These are phyloP conservation scores for Ogataea ramenticola DNA, from an alignment of 805 yeast genomes.

Conservation along the genomic window DNA sequence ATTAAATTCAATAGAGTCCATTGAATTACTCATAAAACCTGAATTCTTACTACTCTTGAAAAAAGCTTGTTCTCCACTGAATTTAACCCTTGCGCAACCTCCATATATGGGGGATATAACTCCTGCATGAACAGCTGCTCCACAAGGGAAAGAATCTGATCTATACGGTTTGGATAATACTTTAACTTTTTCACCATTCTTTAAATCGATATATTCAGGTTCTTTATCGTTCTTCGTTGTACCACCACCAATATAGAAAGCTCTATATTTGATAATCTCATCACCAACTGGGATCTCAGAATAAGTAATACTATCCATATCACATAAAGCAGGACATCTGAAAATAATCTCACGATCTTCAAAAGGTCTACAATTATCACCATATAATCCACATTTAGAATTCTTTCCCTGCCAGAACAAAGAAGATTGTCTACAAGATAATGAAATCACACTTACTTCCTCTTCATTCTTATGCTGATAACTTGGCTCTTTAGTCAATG, in stretches of 20 bases:
- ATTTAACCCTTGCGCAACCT: conserved; percentile 64
- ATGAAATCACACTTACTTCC: conserved; percentile 27
- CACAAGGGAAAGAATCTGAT: conserved; percentile 85
- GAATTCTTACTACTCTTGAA: conserved; percentile 46
- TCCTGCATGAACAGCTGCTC: conserved; percentile 86
- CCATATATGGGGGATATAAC: conserved; percentile 65
- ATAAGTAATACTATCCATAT: conserved; percentile 67
- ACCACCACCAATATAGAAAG: conserved; percentile 78
- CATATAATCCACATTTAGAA: conserved; percentile 69
- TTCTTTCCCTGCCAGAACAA: conserved; percentile 72
- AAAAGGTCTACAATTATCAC: conserved; percentile 46
- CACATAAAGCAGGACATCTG: conserved; percentile 87
- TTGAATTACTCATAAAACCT: conserved; percentile 30
- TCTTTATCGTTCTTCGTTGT: conserved; percentile 7
- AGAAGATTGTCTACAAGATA: conserved; percentile 41
- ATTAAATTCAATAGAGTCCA: conserved; percentile 49
- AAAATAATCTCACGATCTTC: conserved; percentile 41
- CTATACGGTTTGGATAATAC: conserved; percentile 60
- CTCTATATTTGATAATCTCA: conserved; percentile 57
- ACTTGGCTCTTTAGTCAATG: conserved; percentile 35
- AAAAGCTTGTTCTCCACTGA: conserved; percentile 40
- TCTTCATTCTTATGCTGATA: conserved; percentile 13
- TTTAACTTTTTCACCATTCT: conserved; percentile 10
- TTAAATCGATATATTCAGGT: not conserved
- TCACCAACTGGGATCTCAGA: conserved; percentile 71